Base-by-base conservation (phyloP, 78 protist species). In the Neovahlkampfia damariscottae region DNA sequence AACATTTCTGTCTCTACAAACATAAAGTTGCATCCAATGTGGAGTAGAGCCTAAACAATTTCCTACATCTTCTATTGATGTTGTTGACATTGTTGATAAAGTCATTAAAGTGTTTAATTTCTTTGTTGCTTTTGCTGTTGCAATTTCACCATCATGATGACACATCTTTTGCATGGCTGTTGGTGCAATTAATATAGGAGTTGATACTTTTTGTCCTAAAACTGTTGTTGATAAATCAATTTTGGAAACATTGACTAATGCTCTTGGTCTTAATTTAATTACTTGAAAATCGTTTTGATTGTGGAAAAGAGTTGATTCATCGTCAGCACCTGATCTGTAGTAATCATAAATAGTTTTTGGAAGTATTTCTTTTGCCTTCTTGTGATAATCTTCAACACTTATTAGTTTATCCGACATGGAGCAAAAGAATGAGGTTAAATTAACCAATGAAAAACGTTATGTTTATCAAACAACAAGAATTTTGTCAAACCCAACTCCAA, bases 1-100 rank as follows among this genome's bases (percentile, higher is more conserved):
- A 8, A 79, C n/a, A 0, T 7, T 41, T 31, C 89, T 79, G 29
- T 87, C 83, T 66, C 72, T 40, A 67, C 81, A 81, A 6, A 86
- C 86, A 41, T 89, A 89, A 30, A 89, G 80, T 67, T 89, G 93
- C 28, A 83, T 78, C 86, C 85, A 86, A 2, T 83, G 80, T 30
- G 77, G 72, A 8, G 81, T 38, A 3, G 74, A 80, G 6, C 40
- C 38, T 0, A 77, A 29, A 6, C 36, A 68, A 4, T 38, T 31
- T 41, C 78, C 73, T 0, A 88, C 73, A 0, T 83, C 90, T 67
- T 89, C 93, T 1, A 89, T 69, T 5, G 70, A 29, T 6, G 83
- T 67, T 10, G 93, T 85, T 0, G 88, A 9, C 68, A 69, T 67
- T 31, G 80, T 38, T 10, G 70, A 31, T 8, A 86, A 31, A 37